Conservation (phyloP, 2,329 filamentous ascomycete species). For the Colletotrichum sp. region DNA sequence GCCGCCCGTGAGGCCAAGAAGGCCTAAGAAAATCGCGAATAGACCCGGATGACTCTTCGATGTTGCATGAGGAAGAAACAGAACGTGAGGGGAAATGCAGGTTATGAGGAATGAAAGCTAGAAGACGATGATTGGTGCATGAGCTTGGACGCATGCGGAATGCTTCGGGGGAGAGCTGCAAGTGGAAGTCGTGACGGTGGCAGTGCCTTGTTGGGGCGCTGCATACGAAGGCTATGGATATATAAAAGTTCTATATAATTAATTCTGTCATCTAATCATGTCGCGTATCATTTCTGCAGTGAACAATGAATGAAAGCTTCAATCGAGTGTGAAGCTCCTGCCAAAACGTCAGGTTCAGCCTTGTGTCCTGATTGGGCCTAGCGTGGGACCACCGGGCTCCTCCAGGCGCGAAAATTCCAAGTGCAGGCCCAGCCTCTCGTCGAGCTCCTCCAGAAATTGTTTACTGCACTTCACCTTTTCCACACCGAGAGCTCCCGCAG, state of each 20-base stretch:
- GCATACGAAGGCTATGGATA: not conserved
- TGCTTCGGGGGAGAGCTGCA: not conserved
- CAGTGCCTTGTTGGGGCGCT: accelerated
- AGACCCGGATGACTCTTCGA: not conserved
- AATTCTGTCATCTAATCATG: not conserved
- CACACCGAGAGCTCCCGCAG: conserved; percentile 9
- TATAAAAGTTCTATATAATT: not conserved
- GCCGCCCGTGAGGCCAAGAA: conserved; percentile 83
- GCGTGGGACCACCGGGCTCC: conserved; percentile 27
- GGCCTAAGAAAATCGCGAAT: conserved; percentile 15
- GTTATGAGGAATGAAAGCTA: not conserved
- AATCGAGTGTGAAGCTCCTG: not conserved
- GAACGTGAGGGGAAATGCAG: accelerated
- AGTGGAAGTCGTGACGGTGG: not conserved
- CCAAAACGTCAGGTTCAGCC: conserved; percentile 29
- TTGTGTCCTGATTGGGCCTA: conserved; percentile 38
- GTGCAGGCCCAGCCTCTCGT: conserved; percentile 35
- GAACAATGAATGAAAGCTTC: not conserved
- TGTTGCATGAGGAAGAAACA: not conserved
- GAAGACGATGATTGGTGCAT: not conserved
- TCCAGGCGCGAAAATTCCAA: conserved; percentile 41
- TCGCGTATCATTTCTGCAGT: not conserved
- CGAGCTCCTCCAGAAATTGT: conserved; percentile 33
- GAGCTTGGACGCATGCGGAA: not conserved
- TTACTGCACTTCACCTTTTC: conserved; percentile 25